Evolutionary conservation across 495 filamentous ascomycete species (phyloP).

Genomic region (Sporormia fimetaria): DNA sequence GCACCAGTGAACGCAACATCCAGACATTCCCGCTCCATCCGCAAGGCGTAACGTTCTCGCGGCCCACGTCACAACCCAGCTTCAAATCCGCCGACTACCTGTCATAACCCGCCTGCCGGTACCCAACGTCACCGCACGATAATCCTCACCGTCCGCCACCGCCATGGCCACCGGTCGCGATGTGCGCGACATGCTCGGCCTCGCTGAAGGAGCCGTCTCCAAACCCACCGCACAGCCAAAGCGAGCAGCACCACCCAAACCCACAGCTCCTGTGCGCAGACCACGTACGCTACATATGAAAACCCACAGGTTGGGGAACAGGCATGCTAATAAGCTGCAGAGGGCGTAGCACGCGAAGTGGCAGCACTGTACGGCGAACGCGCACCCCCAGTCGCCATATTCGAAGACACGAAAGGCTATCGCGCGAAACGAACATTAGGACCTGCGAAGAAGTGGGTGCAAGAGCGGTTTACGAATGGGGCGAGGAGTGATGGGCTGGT

Average conservation of each 20-base stretch:
- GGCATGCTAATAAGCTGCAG: constrained; percentile 36
- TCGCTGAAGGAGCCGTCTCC: constrained; percentile 11
- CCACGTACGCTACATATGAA: constrained; percentile 22
- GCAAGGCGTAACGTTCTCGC: no score
- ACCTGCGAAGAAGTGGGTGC: constrained; percentile 16
- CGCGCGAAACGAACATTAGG: constrained; percentile 37
- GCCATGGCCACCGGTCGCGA: constrained; percentile 28
- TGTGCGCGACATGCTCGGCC: constrained; percentile 29
- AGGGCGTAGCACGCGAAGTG: constrained; percentile 60
- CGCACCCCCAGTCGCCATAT: constrained; percentile 56
- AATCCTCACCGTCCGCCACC: no score
- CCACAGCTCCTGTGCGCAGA: constrained; percentile 13
- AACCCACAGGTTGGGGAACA: background rate
- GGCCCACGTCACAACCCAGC: no score
- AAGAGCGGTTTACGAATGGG: constrained; percentile 44
- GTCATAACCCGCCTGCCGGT: no score
- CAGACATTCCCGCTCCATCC: no score
- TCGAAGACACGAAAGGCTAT: constrained; percentile 47
- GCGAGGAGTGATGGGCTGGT: constrained; percentile 49
- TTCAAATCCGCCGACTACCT: no score
- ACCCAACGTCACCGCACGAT: no score
- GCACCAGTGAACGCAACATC: no score
- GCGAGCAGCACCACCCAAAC: constrained; percentile 20
- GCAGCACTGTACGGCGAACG: constrained; percentile 55
- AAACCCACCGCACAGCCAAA: constrained; percentile 13